A percentile compares a stretch with the other conserved stretches of the same genome.
phyloP scores from a whole-genome alignment of 768 basidiomycete species.

The Daedaleopsis sinensis region DNA sequence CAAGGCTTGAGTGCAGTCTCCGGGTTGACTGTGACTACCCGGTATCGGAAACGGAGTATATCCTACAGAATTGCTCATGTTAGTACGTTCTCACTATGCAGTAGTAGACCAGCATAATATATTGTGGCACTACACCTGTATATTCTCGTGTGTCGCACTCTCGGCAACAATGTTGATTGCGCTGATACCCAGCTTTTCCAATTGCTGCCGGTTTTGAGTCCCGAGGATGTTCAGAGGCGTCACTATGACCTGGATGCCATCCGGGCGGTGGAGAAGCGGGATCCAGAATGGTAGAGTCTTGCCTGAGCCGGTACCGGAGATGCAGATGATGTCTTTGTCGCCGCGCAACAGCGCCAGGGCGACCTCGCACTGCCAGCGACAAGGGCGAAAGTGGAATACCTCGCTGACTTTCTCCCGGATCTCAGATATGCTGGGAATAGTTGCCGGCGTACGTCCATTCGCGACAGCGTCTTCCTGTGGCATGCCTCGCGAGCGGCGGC shows the following conservation, averaged over 20 bases:
- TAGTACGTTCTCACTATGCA: background rate
- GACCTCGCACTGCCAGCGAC: no score
- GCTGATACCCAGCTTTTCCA: conserved; percentile 19
- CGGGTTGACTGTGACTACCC: conserved; percentile 33
- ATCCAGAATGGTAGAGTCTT: no score
- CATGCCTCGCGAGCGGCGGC: no score
- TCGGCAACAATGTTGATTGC: conserved; percentile 22
- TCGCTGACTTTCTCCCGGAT: background rate
- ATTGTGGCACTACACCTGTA: background rate
- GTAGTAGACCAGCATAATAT: background rate
- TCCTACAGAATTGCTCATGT: conserved; percentile 18
- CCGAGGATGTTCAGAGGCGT: conserved; percentile 38
- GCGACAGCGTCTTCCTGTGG: background rate
- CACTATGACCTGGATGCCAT: background rate
- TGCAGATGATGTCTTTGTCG: no score
- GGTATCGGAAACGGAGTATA: conserved; percentile 29
- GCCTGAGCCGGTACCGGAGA: no score
- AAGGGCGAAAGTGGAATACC: background rate
- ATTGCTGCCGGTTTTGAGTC: conserved; percentile 27
- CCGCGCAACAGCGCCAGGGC: no score
- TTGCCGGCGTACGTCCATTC: background rate
- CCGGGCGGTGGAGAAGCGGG: background rate
- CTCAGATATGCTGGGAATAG: background rate
- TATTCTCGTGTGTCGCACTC: conserved; percentile 1
- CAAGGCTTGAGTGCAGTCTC: conserved; percentile 28